Evolutionary conservation across 805 yeast species (phyloP), one percentile per base, ranked within the genome.

Genomic region (Yamadazyma insecticola): DNA sequence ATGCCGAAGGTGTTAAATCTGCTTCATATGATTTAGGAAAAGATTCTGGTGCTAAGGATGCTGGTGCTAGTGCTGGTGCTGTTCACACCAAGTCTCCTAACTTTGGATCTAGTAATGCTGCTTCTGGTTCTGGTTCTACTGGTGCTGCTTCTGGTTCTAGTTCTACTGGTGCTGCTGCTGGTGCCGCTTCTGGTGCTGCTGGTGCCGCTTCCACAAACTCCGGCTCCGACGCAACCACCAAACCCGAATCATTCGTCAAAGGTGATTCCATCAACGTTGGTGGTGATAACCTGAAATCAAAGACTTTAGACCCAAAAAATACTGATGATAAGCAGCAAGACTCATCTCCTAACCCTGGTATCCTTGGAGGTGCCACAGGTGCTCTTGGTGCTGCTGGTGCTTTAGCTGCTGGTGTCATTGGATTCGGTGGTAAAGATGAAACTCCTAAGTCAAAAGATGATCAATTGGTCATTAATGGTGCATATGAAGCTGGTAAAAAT

Each of bases 331-430:
- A 13, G 35, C 41, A 5, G 32, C n/a, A 36, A 10, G 23, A 19
- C 23, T 17, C 12, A 12, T 14, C 32, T 11, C 16, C 35, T 7
- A 29, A 22, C 9, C 26, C 47, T 11, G 45, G 50, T 5, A 10
- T 41, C 6, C 26, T 44, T 13, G 45, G 44, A 12, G 40, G 44
- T 19, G 56, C 55, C 15, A 48, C 51, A 12, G 54, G 54, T 14
- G 56, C 53, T 12, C 12, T 50, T 14, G 56, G 56, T 26, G 42
- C 40, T 23, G 40, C 23, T 16, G 42, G 42, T 21, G 32, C 39
- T 23, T 26, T 33, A 8, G 44, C 44, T n/a, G 42, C 43, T 16
- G 39, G 39, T 18, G 39, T 36, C 12, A 31, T 36, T 26, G 41
- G 41, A 3, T 22, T 32, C 13, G 27, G 27, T 13, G 29, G 25